phyloP scores from a whole-genome alignment of 768 basidiomycete genomes.

The Mycena floridula region DNA sequence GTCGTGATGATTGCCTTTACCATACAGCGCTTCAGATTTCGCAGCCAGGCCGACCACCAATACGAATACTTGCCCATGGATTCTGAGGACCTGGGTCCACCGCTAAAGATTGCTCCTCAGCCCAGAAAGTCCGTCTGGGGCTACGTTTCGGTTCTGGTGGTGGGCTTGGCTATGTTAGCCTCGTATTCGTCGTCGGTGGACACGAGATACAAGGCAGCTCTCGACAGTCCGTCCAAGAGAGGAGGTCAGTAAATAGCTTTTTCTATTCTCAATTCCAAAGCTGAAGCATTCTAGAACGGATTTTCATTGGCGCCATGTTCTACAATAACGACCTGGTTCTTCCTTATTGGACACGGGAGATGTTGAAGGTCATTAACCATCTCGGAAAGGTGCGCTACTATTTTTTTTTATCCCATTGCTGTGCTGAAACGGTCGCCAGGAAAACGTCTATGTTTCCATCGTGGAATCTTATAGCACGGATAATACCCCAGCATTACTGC shows the following conservation, averaged over 20 bases:
- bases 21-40: too few relatives aligned
- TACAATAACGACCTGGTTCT: not conserved
- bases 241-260: not conserved
- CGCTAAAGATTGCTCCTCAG: too few relatives aligned
- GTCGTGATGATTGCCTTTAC: too few relatives aligned
- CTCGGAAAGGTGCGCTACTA: not conserved
- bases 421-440: too few relatives aligned
- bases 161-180: not conserved
- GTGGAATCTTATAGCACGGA: conserved; percentile 33
- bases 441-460: conserved; percentile 36
- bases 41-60: too few relatives aligned
- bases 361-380: not conserved
- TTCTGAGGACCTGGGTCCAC: too few relatives aligned
- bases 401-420: too few relatives aligned
- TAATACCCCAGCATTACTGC: conserved; percentile 22
- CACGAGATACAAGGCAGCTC: not conserved
- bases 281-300: not conserved
- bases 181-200: not conserved
- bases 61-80: too few relatives aligned
- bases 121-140: too few relatives aligned
- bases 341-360: not conserved
- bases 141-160: too few relatives aligned
- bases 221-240: not conserved
- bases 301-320: not conserved
- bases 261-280: conserved; percentile 1